Percentiles rank a stretch among this genome's conserved stretches.
Evolutionary conservation across 164 flowering plant genomes (phyloP).

Genomic region (Dillenia turbinata): DNA sequence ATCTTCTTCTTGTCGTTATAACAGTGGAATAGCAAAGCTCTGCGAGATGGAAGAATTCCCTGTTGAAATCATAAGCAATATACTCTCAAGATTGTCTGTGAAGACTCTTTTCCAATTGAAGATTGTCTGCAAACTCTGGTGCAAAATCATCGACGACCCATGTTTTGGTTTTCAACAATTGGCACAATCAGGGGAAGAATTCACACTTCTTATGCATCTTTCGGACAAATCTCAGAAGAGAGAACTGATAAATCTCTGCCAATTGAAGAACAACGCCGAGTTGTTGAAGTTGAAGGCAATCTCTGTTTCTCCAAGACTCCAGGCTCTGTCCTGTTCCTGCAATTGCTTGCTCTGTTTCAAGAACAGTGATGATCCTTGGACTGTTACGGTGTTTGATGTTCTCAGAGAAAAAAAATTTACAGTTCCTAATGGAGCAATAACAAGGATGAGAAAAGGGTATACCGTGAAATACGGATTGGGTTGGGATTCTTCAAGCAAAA

Average conservation of each 20-base stretch:
- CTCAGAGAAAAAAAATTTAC: not conserved
- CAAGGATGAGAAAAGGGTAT: too few relatives aligned
- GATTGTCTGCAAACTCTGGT: slow-evolving; percentile 19
- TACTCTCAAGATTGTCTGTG: slow-evolving; percentile 19
- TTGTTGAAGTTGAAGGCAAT: too few relatives aligned
- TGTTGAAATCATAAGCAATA: slow-evolving; percentile 9
- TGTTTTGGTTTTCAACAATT: slow-evolving; percentile 14
- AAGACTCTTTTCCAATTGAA: slow-evolving; percentile 22
- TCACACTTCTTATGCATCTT: not conserved
- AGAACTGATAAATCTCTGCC: not conserved
- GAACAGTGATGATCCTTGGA: not conserved
- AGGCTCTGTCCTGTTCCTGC: not conserved
- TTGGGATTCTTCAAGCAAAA: slow-evolving; percentile 3
- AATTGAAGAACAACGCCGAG: too few relatives aligned
- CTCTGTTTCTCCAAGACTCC: slow-evolving; percentile 1
- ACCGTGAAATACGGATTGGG: slow-evolving; percentile 1
- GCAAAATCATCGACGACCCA: slow-evolving; percentile 10
- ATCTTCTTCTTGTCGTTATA: too few relatives aligned
- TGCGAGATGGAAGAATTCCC: slow-evolving; percentile 5
- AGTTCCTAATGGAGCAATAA: not conserved
- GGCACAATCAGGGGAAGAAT: slow-evolving; percentile 6
- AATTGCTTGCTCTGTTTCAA: slow-evolving; percentile 8
- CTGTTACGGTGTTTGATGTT: not conserved
- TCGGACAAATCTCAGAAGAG: not conserved
- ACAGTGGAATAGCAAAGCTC: too few relatives aligned